A percentile compares a stretch with the other conserved stretches of the same genome.
Conservation (phyloP, 352 stramenopile species). For the Phytophthora megakarya region DNA sequence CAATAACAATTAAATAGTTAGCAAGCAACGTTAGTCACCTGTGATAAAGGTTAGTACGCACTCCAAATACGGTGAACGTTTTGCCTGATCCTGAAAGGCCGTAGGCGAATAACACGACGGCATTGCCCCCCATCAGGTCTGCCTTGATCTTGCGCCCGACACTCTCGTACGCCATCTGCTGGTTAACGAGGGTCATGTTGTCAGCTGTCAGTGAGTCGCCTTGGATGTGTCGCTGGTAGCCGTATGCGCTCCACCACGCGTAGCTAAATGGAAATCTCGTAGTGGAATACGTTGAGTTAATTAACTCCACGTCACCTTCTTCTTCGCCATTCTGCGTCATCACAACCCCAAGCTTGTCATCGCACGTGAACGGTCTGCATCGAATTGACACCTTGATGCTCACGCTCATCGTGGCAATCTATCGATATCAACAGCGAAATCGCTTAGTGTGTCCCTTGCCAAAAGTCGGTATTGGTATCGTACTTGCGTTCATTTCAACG, state of each 20-base stretch:
- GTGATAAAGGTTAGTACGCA: slow-evolving; percentile 23
- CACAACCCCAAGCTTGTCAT: slow-evolving; percentile 92
- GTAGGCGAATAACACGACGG: slow-evolving; percentile 95
- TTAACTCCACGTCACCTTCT: slow-evolving; percentile 92
- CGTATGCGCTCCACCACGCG: slow-evolving; percentile 94
- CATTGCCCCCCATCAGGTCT: slow-evolving; percentile 90
- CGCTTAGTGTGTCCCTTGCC: slow-evolving; percentile 18
- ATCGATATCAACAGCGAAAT: background rate
- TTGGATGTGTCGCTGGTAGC: slow-evolving; percentile 89
- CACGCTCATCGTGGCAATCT: slow-evolving; percentile 63
- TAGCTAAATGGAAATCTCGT: slow-evolving; percentile 94
- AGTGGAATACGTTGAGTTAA: slow-evolving; percentile 94
- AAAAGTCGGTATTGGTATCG: slow-evolving; percentile 33
- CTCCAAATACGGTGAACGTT: slow-evolving; percentile 94
- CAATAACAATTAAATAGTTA: slow-evolving; percentile 10
- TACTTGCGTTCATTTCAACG: slow-evolving; percentile 11
- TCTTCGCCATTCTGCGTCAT: slow-evolving; percentile 92
- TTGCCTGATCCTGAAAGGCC: slow-evolving; percentile 92
- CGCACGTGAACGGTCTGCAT: slow-evolving; percentile 87
- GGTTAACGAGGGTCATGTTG: slow-evolving; percentile 91
- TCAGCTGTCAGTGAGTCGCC: slow-evolving; percentile 61
- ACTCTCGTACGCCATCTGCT: slow-evolving; percentile 89
- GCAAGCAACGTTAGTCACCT: background rate
- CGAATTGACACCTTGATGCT: slow-evolving; percentile 91
- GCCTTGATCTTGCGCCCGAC: slow-evolving; percentile 92